Base-by-base conservation (phyloP, 108 stramenopile species). In the Hondaea fermentalgiana region DNA sequence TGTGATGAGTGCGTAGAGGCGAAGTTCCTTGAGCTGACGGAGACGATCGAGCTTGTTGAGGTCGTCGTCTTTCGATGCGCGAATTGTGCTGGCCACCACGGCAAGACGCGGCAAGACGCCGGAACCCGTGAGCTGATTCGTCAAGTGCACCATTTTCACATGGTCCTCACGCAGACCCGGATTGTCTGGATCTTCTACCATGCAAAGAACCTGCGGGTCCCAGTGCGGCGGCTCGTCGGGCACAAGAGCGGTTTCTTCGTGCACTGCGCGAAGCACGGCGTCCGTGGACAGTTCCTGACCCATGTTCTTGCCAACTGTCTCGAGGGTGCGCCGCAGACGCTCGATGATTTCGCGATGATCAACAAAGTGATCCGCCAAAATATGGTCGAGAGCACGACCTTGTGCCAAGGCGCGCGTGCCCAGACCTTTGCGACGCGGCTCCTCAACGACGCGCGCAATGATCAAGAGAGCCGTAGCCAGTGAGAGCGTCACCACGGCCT, bases 161-260 rank as follows among this genome's bases (percentile, higher is more conserved):
- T 83, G 76, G 76, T 53, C 76, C 51, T 53, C 51, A 12, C 51
- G 49, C n/a, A 47, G 76, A 6, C 12, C n/a, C 2, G 76, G 51
- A 45, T 53, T 83, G 49, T 83, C 76, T 16, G 76, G 76, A 23
- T 83, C 76, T 16, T 83, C 76, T 6, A 83, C 51, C 43, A 83
- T 43, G 76, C 76, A 83, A 12, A 83, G 51, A 6, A 83, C 49
- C 51, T 83, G 76, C 49, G 76, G 76, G 49, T 83, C 76, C 76
- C 76, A 83, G 76, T 53, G 51, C 45, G 25, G 76, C 49, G 45
- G 49, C 51, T 83, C 76, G 76, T 83, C 76, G 8, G 64, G 64
- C 10, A 69, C 64, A 12, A 69, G 64, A 6, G 45, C 49, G 16
- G 45, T 23, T 8, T 83, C 76, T 16, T 83, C 76, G n/a, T 23